Percentiles rank a stretch among this genome's conserved stretches.
phyloP scores from a whole-genome alignment of 2,329 filamentous ascomycete species.

The Ophiocordyceps camponoti-saundersi region DNA sequence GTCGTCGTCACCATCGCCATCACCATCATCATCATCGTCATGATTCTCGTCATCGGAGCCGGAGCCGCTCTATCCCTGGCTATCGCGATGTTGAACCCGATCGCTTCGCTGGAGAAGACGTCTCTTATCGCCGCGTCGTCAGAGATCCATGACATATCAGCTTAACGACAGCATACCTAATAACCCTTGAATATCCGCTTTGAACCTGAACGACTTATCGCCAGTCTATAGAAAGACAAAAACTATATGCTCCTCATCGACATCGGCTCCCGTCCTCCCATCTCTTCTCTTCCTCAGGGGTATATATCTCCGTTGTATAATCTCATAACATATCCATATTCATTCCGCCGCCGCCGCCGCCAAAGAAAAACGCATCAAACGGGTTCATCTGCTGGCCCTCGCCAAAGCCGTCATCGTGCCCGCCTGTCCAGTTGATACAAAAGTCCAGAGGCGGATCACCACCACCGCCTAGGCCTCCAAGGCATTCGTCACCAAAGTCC shows the following conservation, averaged over 20 bases:
- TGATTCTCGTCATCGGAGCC: constrained; percentile 1
- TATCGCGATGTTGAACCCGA: constrained; percentile 3
- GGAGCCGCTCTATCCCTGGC: background rate
- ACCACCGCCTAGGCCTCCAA: too few species aligned
- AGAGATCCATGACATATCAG: background rate
- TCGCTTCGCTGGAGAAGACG: background rate
- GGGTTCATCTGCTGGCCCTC: constrained; percentile 47
- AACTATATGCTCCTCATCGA: too few species aligned
- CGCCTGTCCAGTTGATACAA: background rate
- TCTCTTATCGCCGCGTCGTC: background rate
- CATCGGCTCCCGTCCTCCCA: too few species aligned
- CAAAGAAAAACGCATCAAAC: constrained; percentile 61
- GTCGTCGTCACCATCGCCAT: constrained; percentile 1
- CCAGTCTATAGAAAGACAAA: too few species aligned
- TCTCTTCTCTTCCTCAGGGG: too few species aligned
- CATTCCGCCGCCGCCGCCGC: constrained; percentile 12
- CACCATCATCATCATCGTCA: constrained; percentile 2
- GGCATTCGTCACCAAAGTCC: too few species aligned
- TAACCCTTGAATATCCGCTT: too few species aligned
- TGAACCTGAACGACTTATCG: too few species aligned
- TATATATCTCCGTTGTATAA: too few species aligned
- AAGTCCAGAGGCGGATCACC: background rate
- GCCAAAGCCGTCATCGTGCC: constrained; percentile 37
- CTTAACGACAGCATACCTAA: too few species aligned
- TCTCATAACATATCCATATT: background rate